A percentile compares a stretch with the other conserved stretches of the same genome.
These are phyloP conservation scores for Pyronema domesticum DNA, from an alignment of 495 filamentous ascomycete species.

Conservation along the genomic window DNA sequence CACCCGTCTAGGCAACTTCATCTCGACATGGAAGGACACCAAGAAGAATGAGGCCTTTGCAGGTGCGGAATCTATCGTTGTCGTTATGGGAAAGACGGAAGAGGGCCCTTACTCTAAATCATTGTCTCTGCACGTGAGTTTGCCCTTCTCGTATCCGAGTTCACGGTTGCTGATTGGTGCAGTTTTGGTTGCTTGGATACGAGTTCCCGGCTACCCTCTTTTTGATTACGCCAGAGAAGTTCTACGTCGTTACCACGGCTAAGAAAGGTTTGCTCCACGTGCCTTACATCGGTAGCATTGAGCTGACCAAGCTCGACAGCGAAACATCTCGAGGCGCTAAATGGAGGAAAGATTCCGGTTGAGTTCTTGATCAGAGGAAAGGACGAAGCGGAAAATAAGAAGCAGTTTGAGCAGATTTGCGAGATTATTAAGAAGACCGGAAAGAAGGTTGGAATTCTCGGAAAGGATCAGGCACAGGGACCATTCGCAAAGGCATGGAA, in stretches of 20 bases:
- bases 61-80: slow-evolving; percentile 66
- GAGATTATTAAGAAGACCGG: slow-evolving; percentile 76
- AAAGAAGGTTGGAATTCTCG: slow-evolving; percentile 71
- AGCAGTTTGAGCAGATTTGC: slow-evolving; percentile 62
- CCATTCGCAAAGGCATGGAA: slow-evolving; percentile 96
- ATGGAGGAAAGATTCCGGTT: slow-evolving; percentile 74
- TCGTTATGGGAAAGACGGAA: slow-evolving; percentile 87
- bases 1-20: slow-evolving; percentile 69
- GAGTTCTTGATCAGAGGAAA: slow-evolving; percentile 82
- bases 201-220: slow-evolving; percentile 94
- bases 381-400: slow-evolving; percentile 71
- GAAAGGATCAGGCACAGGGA: slow-evolving; percentile 66
- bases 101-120: slow-evolving; percentile 75
- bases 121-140: slow-evolving; percentile 77
- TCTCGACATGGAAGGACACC: slow-evolving; percentile 85
- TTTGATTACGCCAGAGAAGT: slow-evolving; percentile 66
- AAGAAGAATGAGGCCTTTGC: slow-evolving; percentile 75
- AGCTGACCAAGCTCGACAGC: slow-evolving; percentile 36
- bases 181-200: slow-evolving; percentile 98
- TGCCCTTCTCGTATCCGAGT: not conserved
- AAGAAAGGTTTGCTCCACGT: slow-evolving; percentile 61
- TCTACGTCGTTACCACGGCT: slow-evolving; percentile 83
- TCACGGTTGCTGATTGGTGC: slow-evolving; percentile 1
- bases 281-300: not conserved
- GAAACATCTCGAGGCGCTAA: slow-evolving; percentile 80